phyloP scores from a whole-genome alignment of 257 asterid species.

The Mentha longifolia region DNA sequence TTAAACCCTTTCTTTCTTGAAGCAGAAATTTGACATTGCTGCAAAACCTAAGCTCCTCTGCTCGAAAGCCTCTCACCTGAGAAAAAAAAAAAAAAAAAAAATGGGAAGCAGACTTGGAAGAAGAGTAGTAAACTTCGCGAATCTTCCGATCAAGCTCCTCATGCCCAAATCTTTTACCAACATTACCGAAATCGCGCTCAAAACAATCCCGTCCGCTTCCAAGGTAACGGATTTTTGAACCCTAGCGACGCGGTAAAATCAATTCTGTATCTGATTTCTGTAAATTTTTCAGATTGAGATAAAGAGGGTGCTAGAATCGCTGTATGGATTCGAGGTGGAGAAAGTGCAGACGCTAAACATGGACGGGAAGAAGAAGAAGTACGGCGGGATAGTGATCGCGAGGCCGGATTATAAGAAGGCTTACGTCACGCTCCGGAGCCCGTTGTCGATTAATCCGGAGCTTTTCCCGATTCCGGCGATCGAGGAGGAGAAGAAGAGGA shows the following conservation, averaged over 20 bases:
- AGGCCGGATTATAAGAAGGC: conserved; percentile 91
- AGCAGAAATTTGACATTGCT: too few relatives aligned
- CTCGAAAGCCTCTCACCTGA: not conserved
- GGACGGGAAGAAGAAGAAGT: conserved; percentile 96
- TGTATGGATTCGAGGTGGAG: conserved; percentile 93
- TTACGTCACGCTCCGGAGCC: conserved; percentile 72
- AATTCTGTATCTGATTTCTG: not conserved
- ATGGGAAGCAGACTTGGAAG: conserved; percentile 86
- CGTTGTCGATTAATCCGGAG: conserved; percentile 73
- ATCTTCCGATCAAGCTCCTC: conserved; percentile 81
- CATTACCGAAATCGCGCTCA: conserved; percentile 88
- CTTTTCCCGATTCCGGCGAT: conserved; percentile 69
- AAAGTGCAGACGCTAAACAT: conserved; percentile 84
- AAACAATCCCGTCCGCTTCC: conserved; percentile 93
- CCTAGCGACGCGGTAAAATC: not conserved
- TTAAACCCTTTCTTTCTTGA: too few relatives aligned
- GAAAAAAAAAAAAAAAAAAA: conserved; percentile 5
- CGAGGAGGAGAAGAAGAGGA: conserved; percentile 64
- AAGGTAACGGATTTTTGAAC: conserved; percentile 53
- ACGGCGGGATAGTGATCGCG: conserved; percentile 76
- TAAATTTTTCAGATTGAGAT: conserved; percentile 75
- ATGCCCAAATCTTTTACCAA: conserved; percentile 88
- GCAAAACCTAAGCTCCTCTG: too few relatives aligned
- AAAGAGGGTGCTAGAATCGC: conserved; percentile 85
- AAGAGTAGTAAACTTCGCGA: conserved; percentile 78